Base-by-base conservation (phyloP, 352 stramenopile species). In the Lagenidium sp. region DNA sequence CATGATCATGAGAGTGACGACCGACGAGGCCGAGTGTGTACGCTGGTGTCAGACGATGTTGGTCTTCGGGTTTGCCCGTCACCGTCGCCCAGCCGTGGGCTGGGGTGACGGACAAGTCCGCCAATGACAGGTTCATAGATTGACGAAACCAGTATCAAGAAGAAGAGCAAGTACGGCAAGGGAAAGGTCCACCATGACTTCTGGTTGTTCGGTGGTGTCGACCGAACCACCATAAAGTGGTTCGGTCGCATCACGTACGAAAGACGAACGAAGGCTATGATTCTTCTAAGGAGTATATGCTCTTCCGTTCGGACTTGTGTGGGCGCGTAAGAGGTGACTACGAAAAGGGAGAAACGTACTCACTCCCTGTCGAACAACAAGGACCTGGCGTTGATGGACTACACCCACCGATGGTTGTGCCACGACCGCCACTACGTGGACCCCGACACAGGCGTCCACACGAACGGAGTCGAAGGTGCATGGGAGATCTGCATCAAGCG, bases 141-240 rank as follows among this genome's bases (percentile, higher is more conserved):
- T 13, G 60, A 60, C 29, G 51, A 65, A n/a, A 60, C 52, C 4
- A 57, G 28, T 7, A 22, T 61, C 0, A 29, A 41, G 4, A 71
- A 59, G 31, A 64, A 67, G 28, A 45, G 28, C 16, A 62, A 67
- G 42, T 70, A 70, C 32, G 26, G 31, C 0, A 25, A 47, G 6
- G 50, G 50, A 0, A 37, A 29, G 0, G 3, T n/a, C 0, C 50
- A 59, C 24, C 16, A 40, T n/a, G 52, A 57, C 8, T 57, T 56
- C 10, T 68, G 53, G 61, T n/a, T 65, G 2, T 68, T 72, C 21
- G 57, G 48, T 25, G 53, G 53, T 0, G 42, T 65, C 0, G 51
- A 70, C 1, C 37, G 52, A 0, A 44, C 37, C 0, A 69, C 44
- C 0, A 39, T 38, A 0, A 39, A 45, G 7, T 65, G 53, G 57